Evolutionary conservation across 2,329 filamentous ascomycete species (phyloP).

Genomic region (Aspergillus sp.): DNA sequence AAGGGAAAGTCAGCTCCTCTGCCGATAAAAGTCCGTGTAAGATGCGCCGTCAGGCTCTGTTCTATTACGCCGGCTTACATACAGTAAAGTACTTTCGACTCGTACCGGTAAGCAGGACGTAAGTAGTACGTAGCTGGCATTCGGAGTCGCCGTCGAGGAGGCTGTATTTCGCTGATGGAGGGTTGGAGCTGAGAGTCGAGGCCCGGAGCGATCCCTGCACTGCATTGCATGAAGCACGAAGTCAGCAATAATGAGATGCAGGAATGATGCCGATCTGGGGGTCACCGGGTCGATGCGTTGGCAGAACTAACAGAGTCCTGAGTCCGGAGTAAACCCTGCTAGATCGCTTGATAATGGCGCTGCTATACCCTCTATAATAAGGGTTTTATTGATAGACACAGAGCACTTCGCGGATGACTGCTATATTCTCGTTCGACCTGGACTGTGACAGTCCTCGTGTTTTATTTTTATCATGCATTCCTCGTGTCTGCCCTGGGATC

Average conservation of each 20-base stretch:
- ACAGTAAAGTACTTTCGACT: background rate
- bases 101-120: too few relatives aligned
- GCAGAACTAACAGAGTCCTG: conserved; percentile 13
- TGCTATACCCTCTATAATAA: conserved; percentile 5
- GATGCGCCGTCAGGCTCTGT: background rate
- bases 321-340: background rate
- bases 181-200: background rate
- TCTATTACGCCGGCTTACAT: conserved; percentile 4
- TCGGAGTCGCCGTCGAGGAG: background rate
- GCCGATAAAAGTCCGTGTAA: too few relatives aligned
- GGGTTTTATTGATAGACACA: background rate
- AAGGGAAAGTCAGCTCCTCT: too few relatives aligned
- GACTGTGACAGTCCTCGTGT: background rate
- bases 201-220: background rate
- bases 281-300: conserved; percentile 40
- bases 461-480: background rate
- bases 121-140: too few relatives aligned
- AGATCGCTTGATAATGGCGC: background rate
- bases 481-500: background rate
- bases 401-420: too few relatives aligned
- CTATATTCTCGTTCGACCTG: too few relatives aligned
- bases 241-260: background rate
- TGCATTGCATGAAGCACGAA: background rate
- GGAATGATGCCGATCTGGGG: conserved; percentile 25
- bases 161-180: background rate